Evolutionary conservation across 768 basidiomycete genomes (phyloP), one percentile per base, ranked within the genome.

Genomic region (Trametes gibbosa): DNA sequence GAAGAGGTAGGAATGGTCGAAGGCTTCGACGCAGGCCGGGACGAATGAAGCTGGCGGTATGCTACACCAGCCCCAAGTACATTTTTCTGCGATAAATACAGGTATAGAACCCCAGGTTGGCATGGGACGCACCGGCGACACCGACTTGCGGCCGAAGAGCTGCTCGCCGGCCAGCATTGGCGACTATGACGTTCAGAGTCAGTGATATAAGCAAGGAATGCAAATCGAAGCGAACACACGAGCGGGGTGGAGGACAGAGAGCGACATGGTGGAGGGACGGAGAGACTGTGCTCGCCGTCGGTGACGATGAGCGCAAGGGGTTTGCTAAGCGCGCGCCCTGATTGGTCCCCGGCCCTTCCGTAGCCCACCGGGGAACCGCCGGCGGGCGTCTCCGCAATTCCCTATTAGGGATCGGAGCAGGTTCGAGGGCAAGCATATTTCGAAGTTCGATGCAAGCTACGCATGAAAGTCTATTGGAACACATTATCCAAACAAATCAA

Each of bases 11-110:
- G 72, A 46, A 75, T 69, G 16, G 78, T 70, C 23, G 75, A 74
- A 13, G 76, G 77, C 52, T 72, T 69, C 45, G 70, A 67, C 13
- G 70, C 69, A 51, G 80, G 71, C 50, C 70, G 74, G 9, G 86
- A 82, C 10, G 80, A 73, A 66, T 88, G 85, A 21, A 91, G 67
- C 41, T 78, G 77, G 65, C 86, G 86, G 68, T 69, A 73, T 55
- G 76, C 84, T 84, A 61, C 4, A 27, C 0, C 51, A 14, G 37
- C 63, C 50, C 3, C 14, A 35, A 32, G 23, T 41, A 43, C 8
- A 25, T 1, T 34, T 41, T n/a, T 43, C 19, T 39, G 2, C 39
- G 19, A 41, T 25, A 19, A 32, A n/a, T 10, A 21, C 4, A 39
- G 9, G 19, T 16, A 12, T 19, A 39, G 24, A 21, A 29, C 19